Base-by-base conservation (phyloP, 169 alveolate genomes). In the Toxoplasma gondii region DNA sequence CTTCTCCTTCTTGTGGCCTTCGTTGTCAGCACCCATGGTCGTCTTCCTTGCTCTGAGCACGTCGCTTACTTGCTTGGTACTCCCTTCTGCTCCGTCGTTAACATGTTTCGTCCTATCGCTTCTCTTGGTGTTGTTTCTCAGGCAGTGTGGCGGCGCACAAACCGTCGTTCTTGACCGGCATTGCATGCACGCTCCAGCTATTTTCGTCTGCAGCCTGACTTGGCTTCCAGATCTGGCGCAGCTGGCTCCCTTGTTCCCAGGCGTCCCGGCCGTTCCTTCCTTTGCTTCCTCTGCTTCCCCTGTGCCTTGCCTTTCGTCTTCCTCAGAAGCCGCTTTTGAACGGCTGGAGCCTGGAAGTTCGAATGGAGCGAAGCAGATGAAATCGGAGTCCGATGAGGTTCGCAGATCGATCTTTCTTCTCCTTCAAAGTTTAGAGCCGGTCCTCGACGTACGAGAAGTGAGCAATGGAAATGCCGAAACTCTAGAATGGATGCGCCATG, bases 111-210 rank as follows among this genome's bases (percentile, higher is more conserved):
- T 49, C 58, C 58, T 49, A 9, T 49, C 58, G 58, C 58, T 49
- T 9, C 22, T 17, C 22, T 0, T 49, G 58, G 58, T 0, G 1
- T 1, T 24, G 49, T 39, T n/a, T 70, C 45, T 31, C 93, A 90
- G 93, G 91, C 88, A 90, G 49, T 90, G 93, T 69, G 31, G 78
- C 39, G 88, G 93, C 31, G 24, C 84, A 69, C 64, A 27, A 12
- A 49, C 91, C 0, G 67, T 45, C 78, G 58, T 67, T 0, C 67
- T 45, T 5, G 93, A 90, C 41, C 93, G 93, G 45, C 41, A 69
- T 49, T 90, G 93, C 45, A 90, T 64, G 92, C 93, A 90, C 78
- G 67, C 67, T 5, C 93, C 93, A 5, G 67, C 84, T n/a, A 49
- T 90, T 7, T 90, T 90, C 45, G 93, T 90, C 49, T 90, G 93